These are phyloP conservation scores for Fimicolochytrium jonesii DNA, from an alignment of 192 early-diverging fungal species.

Conservation along the genomic window DNA sequence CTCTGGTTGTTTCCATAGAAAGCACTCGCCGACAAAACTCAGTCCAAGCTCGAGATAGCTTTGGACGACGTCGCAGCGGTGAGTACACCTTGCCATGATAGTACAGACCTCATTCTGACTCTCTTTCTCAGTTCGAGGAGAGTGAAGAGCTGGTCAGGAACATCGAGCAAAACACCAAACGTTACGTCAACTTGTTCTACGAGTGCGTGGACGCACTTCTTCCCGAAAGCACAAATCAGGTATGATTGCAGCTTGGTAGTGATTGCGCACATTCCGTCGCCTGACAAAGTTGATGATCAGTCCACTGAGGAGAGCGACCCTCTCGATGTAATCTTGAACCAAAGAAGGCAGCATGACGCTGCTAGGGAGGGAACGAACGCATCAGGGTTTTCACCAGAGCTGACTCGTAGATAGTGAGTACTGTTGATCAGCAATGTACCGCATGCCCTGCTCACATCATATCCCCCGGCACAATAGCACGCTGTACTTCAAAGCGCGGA, in stretches of 20 bases:
- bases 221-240: slow-evolving; percentile 31
- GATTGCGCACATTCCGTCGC: neutral
- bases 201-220: slow-evolving; percentile 68
- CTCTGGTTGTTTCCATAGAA: slow-evolving; percentile 6
- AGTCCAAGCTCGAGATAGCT: slow-evolving; percentile 33
- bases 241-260: slow-evolving; percentile 13
- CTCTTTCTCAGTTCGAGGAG: slow-evolving; percentile 28
- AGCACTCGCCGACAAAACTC: slow-evolving; percentile 29
- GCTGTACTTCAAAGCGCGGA: slow-evolving; percentile 74
- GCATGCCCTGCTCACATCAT: neutral
- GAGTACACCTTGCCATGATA: neutral
- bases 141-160: slow-evolving; percentile 40
- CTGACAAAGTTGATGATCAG: slow-evolving; percentile 4
- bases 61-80: slow-evolving; percentile 44
- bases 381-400: slow-evolving; percentile 66
- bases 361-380: slow-evolving; percentile 25
- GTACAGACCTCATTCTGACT: neutral
- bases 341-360: slow-evolving; percentile 61
- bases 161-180: slow-evolving; percentile 81
- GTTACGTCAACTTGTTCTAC: slow-evolving; percentile 77
- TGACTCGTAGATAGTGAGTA: slow-evolving; percentile 84
- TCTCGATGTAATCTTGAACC: slow-evolving; percentile 84
- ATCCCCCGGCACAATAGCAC: too few relatives aligned
- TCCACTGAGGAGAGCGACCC: slow-evolving; percentile 66
- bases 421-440: neutral